Base-by-base conservation (phyloP, 805 yeast species). In the Candida insectalens region DNA sequence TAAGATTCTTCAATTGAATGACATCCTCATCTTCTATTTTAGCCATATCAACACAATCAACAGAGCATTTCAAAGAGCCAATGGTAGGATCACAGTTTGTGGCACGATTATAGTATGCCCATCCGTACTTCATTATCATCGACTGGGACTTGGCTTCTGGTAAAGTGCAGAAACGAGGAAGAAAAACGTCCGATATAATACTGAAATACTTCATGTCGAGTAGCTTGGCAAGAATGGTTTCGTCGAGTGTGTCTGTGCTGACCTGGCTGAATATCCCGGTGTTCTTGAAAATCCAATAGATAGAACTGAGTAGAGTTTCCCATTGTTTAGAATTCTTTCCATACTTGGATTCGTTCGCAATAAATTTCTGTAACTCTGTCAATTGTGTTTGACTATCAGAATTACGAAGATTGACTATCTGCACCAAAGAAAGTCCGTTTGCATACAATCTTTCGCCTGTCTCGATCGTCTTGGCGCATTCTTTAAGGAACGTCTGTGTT, bases 91-190 rank as follows among this genome's bases (percentile, higher is more conserved):
- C 57, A 28, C 57, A 48, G 30, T 51, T 56, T 2, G 49, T 45
- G 4, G 62, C 57, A 5, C 37, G 35, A 22, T 43, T 41, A 36
- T 52, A 56, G 19, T 44, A 47, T 2, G 19, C 29, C 61, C 60
- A 57, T 8, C 48, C 40, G 13, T 50, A 31, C 12, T 35, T 32
- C 4, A 41, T 3, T 5, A 47, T 22, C 3, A 44, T 25, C 10
- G 27, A 18, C 9, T 47, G 36, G 6, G 43, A 30, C 8, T 36
- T 30, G 2, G 38, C 33, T 4, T 32, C 22, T 7, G 35, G 14
- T n/a, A 55, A 21, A 2, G 44, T 26, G 36, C 50, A 47, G 29
- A 44, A 47, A 4, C 43, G 35, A 7, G 34, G 30, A 5, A 41
- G 30, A 35, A 54, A 50, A 3, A 35, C 30, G 1, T 38, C 22